These are phyloP conservation scores for Gorgonomyces haynaldii DNA, from an alignment of 192 early-diverging fungal genomes.

Conservation along the genomic window DNA sequence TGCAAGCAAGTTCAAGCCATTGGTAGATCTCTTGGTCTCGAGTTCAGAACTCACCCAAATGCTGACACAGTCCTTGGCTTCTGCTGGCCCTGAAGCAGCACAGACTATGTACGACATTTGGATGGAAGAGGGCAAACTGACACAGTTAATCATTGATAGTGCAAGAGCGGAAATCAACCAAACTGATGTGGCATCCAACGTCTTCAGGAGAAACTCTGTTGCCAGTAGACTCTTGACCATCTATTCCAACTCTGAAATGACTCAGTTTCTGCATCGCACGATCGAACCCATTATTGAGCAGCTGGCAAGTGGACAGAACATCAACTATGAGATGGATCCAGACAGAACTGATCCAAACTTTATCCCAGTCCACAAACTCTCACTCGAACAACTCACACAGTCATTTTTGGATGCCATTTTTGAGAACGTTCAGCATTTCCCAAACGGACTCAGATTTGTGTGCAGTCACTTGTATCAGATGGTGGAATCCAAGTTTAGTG, in stretches of 20 bases:
- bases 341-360: conserved; percentile 54
- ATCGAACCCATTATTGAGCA: conserved; percentile 68
- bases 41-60: background rate
- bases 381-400: conserved; percentile 67
- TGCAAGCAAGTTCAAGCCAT: conserved; percentile 63
- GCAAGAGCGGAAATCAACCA: background rate
- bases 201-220: conserved; percentile 89
- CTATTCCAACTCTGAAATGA: conserved; percentile 70
- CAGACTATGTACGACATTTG: conserved; percentile 60
- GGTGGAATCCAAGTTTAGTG: conserved; percentile 71
- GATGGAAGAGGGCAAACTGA: background rate
- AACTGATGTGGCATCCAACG: conserved; percentile 53
- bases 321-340: conserved; percentile 85
- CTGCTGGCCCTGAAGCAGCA: conserved; percentile 69
- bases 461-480: conserved; percentile 69
- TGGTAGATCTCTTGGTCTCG: conserved; percentile 49
- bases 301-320: conserved; percentile 49
- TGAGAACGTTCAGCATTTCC: conserved; percentile 55
- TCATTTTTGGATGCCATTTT: conserved; percentile 77
- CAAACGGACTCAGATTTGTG: conserved; percentile 61
- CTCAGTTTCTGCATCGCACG: conserved; percentile 68
- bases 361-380: conserved; percentile 57
- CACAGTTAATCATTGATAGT: background rate
- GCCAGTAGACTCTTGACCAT: conserved; percentile 76
- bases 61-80: background rate